Evolutionary conservation across 2,329 filamentous ascomycete species (phyloP), one percentile per base, ranked within the genome.

Genomic region (Kalmusia sp.): DNA sequence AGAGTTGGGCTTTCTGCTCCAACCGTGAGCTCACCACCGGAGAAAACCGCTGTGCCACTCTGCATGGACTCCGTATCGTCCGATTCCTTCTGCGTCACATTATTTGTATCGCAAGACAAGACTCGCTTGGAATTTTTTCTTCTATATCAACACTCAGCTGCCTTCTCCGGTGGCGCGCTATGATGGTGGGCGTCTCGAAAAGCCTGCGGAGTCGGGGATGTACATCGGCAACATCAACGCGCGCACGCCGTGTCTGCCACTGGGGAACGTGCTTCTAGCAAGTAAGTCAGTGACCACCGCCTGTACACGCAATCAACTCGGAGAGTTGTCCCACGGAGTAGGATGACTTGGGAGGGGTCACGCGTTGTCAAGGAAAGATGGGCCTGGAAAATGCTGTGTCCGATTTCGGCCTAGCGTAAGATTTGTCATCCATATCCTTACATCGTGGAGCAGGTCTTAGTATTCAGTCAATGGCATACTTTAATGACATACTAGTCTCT

Each of bases 51-150:
- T 28, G 44, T 47, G 44, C 44, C 44, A 47, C 44, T 37, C 28
- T 11, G 44, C 44, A 24, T 37, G 31, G 31, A 47, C 22, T 47
- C 44, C 44, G 44, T 30, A 28, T n/a, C 15, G 44, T 28, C 44
- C 33, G 33, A 47, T 28, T 6, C 22, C 15, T 8, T 1, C 9
- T 47, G 2, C 17, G 19, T 34, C 17, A 12, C 12, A 7, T 34
- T 15, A 9, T 25, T 17, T 22, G 5, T 43, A 27, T 27, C 30
- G 30, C 9, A 25, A 17, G 30, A 21, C 30, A n/a, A 25, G 19
- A 3, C 30, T 35, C 35, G 28, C 9, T 30, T 46, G 21, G 30
- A 34, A 17, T 14, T 3, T 34, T 21, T 21, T 14, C 14, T 12
- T 21, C 4, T 37, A 12, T 4, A 25, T 25, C 14, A n/a, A 25